phyloP scores from a whole-genome alignment of 352 stramenopile species.

The Pythium sp. region DNA sequence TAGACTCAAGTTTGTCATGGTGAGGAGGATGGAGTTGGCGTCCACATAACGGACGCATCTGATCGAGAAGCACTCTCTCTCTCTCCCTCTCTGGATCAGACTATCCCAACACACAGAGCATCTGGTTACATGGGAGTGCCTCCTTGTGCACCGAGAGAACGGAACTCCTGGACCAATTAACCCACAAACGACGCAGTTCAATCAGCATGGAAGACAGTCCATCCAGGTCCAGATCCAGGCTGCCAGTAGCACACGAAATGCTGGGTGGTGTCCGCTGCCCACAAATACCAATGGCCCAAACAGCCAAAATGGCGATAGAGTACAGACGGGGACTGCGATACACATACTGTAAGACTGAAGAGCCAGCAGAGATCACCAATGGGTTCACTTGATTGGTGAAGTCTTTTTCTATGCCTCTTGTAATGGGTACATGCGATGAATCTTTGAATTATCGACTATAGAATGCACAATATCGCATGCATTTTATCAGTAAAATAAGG shows the following conservation, averaged over 20 bases:
- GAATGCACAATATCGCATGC: no score
- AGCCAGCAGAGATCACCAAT: background rate
- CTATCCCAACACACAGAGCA: no score
- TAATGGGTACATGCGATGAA: background rate
- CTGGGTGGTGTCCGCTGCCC: background rate
- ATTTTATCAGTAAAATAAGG: no score
- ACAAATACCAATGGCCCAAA: background rate
- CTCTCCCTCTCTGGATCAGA: no score
- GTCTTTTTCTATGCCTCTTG: background rate
- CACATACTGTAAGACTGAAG: background rate
- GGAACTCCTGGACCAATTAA: background rate
- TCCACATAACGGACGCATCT: background rate
- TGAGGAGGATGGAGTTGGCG: background rate
- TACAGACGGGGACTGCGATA: background rate
- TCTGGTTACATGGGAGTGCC: background rate
- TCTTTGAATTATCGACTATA: background rate
- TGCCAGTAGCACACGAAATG: background rate
- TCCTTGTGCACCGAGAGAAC: background rate
- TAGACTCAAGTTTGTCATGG: background rate
- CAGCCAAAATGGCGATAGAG: background rate
- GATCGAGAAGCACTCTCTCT: background rate
- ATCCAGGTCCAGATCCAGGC: background rate
- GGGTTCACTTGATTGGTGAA: background rate
- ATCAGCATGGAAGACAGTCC: background rate
- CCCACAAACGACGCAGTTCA: background rate